A percentile compares a stretch with the other conserved stretches of the same genome.
Evolutionary conservation across 805 yeast genomes (phyloP).

Genomic region (Saturnispora galanensis): DNA sequence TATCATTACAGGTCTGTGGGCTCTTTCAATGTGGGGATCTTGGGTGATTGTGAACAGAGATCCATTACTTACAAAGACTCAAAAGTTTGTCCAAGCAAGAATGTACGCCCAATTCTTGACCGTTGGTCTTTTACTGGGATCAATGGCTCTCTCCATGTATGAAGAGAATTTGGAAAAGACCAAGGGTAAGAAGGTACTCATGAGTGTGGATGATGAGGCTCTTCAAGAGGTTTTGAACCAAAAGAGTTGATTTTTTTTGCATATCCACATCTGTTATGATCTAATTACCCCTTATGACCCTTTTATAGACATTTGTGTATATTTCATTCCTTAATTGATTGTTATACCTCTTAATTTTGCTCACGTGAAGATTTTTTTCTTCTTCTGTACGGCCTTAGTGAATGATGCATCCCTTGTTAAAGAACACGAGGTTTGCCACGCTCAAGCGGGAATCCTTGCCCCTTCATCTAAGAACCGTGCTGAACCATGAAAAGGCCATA

Average conservation of each 20-base stretch:
- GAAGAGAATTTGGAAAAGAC: constrained; percentile 36
- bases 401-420: constrained; percentile 6
- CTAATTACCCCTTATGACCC: not conserved
- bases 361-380: too few relatives aligned
- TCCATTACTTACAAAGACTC: constrained; percentile 62
- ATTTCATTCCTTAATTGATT: too few relatives aligned
- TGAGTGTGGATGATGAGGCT: constrained; percentile 9
- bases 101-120: constrained; percentile 85
- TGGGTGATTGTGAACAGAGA: constrained; percentile 68
- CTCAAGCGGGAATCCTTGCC: constrained; percentile 5
- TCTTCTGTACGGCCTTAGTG: not conserved
- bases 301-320: too few relatives aligned
- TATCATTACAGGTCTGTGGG: constrained; percentile 68
- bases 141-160: constrained; percentile 56
- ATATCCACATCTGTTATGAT: not conserved
- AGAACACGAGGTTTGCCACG: constrained; percentile 6
- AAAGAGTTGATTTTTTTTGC: constrained; percentile 3
- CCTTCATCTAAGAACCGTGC: not conserved
- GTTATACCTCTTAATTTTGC: too few relatives aligned
- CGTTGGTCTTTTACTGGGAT: constrained; percentile 57
- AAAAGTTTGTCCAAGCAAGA: constrained; percentile 80
- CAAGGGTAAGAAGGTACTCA: constrained; percentile 7
- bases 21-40: constrained; percentile 69
- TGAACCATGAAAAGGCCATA: constrained; percentile 1
- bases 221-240: constrained; percentile 12